A percentile compares a stretch with the other conserved stretches of the same genome.
These are phyloP conservation scores for Kwoniella mangroviensis DNA, from an alignment of 768 basidiomycete genomes.

Conservation along the genomic window DNA sequence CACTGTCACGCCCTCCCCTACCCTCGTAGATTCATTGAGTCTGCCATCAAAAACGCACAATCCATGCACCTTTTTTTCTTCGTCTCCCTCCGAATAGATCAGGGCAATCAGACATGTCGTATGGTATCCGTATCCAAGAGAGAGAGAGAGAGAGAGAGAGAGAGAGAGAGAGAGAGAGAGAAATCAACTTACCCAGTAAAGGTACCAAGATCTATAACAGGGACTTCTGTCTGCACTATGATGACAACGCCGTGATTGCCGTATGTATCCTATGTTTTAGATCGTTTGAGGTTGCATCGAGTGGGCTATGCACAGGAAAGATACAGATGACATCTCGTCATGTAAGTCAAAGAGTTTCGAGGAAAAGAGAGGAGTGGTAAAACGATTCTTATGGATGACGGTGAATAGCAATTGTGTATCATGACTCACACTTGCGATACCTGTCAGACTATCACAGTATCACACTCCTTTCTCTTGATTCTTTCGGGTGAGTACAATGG, in stretches of 20 bases:
- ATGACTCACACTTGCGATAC: no score
- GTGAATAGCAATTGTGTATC: no score
- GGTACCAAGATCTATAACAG: not conserved
- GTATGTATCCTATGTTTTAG: not conserved
- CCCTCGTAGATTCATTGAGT: not conserved
- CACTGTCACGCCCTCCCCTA: not conserved
- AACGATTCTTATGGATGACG: not conserved
- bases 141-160: no score
- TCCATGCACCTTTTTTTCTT: not conserved
- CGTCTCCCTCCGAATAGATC: not conserved
- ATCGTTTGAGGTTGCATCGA: not conserved
- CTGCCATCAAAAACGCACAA: not conserved
- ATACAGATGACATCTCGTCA: not conserved
- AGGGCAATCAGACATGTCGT: not conserved
- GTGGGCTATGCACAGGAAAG: not conserved
- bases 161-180: no score
- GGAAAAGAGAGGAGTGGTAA: not conserved
- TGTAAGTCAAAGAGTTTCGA: not conserved
- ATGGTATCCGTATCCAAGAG: not conserved
- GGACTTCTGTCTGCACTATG: not conserved
- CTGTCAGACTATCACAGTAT: not conserved
- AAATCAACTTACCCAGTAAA: not conserved
- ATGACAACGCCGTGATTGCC: not conserved
- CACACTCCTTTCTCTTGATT: conserved; percentile 3
- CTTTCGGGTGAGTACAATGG: conserved; percentile 10